These are phyloP conservation scores for Kondoa malvinella DNA, from an alignment of 768 basidiomycete genomes.

Conservation along the genomic window DNA sequence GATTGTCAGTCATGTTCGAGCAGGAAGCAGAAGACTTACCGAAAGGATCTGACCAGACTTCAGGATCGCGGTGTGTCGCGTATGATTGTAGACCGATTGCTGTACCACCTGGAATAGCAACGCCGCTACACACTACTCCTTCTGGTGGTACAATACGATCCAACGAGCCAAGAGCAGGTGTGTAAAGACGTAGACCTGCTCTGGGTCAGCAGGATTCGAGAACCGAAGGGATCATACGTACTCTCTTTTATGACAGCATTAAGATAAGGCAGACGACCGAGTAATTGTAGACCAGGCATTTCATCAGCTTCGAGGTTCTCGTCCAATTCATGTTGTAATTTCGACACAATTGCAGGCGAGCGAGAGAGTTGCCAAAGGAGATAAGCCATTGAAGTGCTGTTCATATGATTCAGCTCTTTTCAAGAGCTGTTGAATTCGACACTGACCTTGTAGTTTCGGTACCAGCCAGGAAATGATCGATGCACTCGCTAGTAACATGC, in stretches of 20 bases:
- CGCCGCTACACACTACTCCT: not conserved
- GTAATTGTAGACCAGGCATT: not conserved
- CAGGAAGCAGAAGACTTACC: not conserved
- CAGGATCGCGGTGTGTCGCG: not conserved
- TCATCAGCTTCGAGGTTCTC: not conserved
- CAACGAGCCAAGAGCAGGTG: not conserved
- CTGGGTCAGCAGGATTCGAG: not conserved
- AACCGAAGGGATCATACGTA: not conserved
- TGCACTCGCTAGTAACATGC: conserved; percentile 2
- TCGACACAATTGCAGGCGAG: not conserved
- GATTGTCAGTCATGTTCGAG: too few species aligned
- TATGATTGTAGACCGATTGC: not conserved
- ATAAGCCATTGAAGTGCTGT: not conserved
- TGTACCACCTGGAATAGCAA: not conserved
- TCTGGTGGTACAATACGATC: not conserved
- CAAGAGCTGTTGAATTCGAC: not conserved
- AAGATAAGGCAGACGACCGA: conserved; percentile 2
- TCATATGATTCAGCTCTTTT: too few species aligned
- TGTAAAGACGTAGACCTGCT: not conserved
- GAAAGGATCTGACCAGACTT: not conserved
- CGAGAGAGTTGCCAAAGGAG: not conserved
- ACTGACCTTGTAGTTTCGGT: conserved; percentile 5
- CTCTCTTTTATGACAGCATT: conserved; percentile 2
- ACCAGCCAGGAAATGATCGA: not conserved
- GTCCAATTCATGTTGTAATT: conserved; percentile 2